Evolutionary conservation across 2,329 filamentous ascomycete genomes (phyloP), one percentile per base, ranked within the genome.

Genomic region (Ophiognomonia clavigignenti-juglandacearum): DNA sequence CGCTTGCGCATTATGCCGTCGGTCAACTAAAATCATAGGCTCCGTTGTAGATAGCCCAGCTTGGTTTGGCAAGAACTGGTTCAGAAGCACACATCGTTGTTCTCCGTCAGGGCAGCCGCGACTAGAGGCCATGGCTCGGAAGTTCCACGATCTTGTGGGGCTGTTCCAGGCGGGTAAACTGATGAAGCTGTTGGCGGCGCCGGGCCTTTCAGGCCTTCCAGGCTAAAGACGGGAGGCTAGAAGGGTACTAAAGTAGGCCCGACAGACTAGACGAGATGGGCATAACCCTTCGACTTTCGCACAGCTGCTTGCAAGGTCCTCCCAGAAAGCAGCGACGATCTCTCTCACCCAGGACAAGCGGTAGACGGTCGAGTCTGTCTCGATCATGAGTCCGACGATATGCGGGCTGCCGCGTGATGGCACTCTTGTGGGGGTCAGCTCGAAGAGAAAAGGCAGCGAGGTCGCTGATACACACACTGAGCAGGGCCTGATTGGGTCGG

Each of bases 201-300:
- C n/a, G n/a, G n/a, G n/a, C n/a, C n/a, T n/a, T n/a, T n/a, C n/a
- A n/a, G 64, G 61, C 64, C 64, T 65, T 68, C 64, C 61, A 69
- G 67, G 66, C 67, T 70, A 69, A 69, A 68, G 55, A n/a, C n/a
- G n/a, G n/a, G n/a, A n/a, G n/a, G 61, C 59, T 31, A 53, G 48
- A 31, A 50, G 48, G 38, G 39, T 48, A 29, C 26, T 29, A 8
- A 8, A 13, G 26, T 29, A 32, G 52, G 49, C 50, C n/a, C n/a
- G n/a, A n/a, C n/a, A 54, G 54, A 55, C 54, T 59, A 56, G 60
- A 56, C 55, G 52, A 39, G 43, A 24, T 20, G 24, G 54, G 54
- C 51, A 43, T 47, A 43, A 43, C 29, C 38, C 22, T 37, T 29
- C 26, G 2, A 29, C 13, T 9, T 19, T 32, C n/a, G 16, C 16